Evolutionary conservation across 371 early-diverging fungal species (phyloP), one percentile per base, ranked within the genome.

Genomic region (Zychaea mexicana): DNA sequence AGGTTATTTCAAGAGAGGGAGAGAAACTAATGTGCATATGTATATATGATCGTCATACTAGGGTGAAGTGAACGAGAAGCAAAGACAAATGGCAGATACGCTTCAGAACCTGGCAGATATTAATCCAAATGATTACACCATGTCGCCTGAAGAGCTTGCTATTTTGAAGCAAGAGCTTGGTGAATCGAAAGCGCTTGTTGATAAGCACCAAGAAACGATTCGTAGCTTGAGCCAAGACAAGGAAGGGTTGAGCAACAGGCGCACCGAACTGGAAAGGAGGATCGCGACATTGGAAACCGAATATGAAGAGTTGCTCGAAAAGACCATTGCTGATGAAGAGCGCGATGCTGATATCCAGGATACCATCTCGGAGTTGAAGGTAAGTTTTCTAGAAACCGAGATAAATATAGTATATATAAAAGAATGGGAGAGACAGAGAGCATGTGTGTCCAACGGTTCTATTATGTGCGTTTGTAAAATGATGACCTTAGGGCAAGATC

Each of bases 251-350:
- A 74, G 80, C 27, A 67, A 77, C 62, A 89, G 88, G 76, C 85
- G 88, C 42, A 80, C 83, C 33, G 94, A 94, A 13, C 72, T 92
- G 28, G 96, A 96, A 65, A 68, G 76, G 60, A 85, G 90, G 57
- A 84, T 93, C 26, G 82, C 86, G 27, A 73, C 83, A 6, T 81
- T 96, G 31, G 92, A 96, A 71, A 68, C 82, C 22, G 98, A 98
- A 72, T 98, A 95, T 73, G 95, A 95, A 69, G 96, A 96, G 74
- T 77, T 96, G 60, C 70, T 98, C 26, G 96, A 96, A 66, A 92
- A 93, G 81, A 92, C 96, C 3, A 96, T 98, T 67, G 90, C 90
- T 12, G 96, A 94, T 32, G 96, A 96, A 71, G 95, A 95, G 69
- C 88, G 85, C 21, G 68, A 72, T 27, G 71, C 72, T 46, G 82